phyloP scores from a whole-genome alignment of 768 basidiomycete species.

The Leucosporidium yakuticum region DNA sequence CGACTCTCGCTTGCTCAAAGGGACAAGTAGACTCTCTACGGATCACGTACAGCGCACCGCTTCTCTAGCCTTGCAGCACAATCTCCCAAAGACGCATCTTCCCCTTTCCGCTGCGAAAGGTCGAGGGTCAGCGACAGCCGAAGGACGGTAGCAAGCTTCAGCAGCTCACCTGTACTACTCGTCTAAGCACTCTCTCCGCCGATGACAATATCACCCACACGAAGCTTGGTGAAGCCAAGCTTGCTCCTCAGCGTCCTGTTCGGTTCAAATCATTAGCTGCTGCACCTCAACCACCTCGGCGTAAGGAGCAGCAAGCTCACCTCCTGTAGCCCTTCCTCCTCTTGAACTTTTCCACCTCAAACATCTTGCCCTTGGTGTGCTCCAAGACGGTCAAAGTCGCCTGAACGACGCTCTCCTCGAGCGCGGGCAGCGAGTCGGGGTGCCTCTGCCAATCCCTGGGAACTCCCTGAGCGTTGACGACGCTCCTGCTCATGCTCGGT shows the following conservation, averaged over 20 bases:
- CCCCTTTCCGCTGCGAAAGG: too few relatives aligned
- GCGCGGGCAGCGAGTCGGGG: constrained; percentile 56
- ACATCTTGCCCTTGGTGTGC: constrained; percentile 92
- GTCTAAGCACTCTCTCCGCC: constrained; percentile 16
- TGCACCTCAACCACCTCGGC: too few relatives aligned
- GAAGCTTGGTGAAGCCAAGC: constrained; percentile 88
- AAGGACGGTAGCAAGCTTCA: too few relatives aligned
- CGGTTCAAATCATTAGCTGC: too few relatives aligned
- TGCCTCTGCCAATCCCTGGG: constrained; percentile 35
- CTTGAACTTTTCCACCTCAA: constrained; percentile 91
- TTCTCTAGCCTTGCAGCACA: too few relatives aligned
- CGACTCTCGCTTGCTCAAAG: too few relatives aligned
- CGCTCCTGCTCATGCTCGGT: constrained; percentile 3
- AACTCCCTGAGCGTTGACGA: constrained; percentile 21
- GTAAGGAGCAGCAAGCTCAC: too few relatives aligned
- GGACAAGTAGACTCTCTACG: too few relatives aligned
- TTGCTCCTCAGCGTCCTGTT: constrained; percentile 77
- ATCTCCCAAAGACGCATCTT: too few relatives aligned
- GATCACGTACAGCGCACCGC: too few relatives aligned
- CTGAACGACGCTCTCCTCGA: constrained; percentile 61
- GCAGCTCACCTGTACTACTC: too few relatives aligned
- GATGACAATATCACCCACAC: constrained; percentile 74
- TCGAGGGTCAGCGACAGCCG: too few relatives aligned
- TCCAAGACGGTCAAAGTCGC: constrained; percentile 90
- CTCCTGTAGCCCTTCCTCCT: constrained; percentile 92